Base-by-base conservation (phyloP, 2,329 filamentous ascomycete species). In the Xylaria sp. region DNA sequence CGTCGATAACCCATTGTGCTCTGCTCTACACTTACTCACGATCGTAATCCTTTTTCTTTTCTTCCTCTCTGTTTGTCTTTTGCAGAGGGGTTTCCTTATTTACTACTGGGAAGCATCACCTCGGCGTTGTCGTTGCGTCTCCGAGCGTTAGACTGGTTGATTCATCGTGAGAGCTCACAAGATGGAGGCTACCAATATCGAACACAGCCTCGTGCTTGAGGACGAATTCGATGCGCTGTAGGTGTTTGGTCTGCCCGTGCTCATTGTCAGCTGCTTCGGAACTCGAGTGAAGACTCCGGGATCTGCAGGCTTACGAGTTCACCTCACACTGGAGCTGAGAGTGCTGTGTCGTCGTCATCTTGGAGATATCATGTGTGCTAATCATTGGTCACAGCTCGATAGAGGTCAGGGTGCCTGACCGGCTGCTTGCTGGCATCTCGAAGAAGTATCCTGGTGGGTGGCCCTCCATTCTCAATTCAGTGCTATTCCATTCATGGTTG, bases 201-300 rank as follows among this genome's bases (percentile, higher is more conserved):
- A 76, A 57, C 73, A 77, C 64, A 72, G 78, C 61, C 67, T 81
- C 60, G 73, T 82, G 47, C 64, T 74, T 34, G 76, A 80, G 58
- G 77, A 82, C 44, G 81, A 83, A 70, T 83, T 83, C 65, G 81
- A 83, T 68, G 80, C 80, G 50, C 71, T 83, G 81, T 83, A 72
- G 65, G 79, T 75, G 19, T 46, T 34, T 30, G 8, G 3, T 13
- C 8, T 3, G 11, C 9, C 37, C 2, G 9, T 42, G 5, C 39
- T 35, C 48, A 18, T 48, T 44, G 2, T 37, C 16, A 6, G n/a
- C 37, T 7, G 35, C n/a, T 37, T 34, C 44, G 44, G 8, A 34
- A 23, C 53, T 50, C 49, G 37, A 59, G 51, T 46, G 57, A 55
- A 37, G 52, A 52, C 52, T 37, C 60, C 54, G 4, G 6, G n/a